phyloP scores from a whole-genome alignment of 352 stramenopile species.

The Elongisporangium prolatum region DNA sequence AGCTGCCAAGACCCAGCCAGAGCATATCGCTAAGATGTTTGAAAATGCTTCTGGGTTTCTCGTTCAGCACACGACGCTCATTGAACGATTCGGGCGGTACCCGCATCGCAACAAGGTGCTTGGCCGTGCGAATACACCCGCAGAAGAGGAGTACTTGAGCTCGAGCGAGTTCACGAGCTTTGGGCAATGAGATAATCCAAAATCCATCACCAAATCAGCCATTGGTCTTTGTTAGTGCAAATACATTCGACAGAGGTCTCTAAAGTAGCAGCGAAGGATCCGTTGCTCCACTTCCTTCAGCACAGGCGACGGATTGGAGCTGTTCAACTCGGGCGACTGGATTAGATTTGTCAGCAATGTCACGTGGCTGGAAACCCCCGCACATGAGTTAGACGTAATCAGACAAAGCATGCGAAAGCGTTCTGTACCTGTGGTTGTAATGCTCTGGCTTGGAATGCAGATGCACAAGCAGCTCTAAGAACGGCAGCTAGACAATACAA shows the following conservation, averaged over 20 bases:
- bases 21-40: not conserved
- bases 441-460: slow-evolving; percentile 69
- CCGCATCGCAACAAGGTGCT: slow-evolving; percentile 3
- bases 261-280: slow-evolving; percentile 79
- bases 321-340: slow-evolving; percentile 79
- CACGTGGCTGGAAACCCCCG: slow-evolving; percentile 34
- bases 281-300: slow-evolving; percentile 71
- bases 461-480: slow-evolving; percentile 79
- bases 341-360: slow-evolving; percentile 78
- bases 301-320: slow-evolving; percentile 56
- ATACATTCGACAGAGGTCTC: slow-evolving; percentile 66
- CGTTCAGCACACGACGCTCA: not conserved
- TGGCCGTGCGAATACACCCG: not conserved
- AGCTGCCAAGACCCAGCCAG: not conserved
- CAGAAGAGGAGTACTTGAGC: not conserved
- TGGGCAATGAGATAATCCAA: not conserved
- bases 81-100: slow-evolving; percentile 1
- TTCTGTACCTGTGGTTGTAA: slow-evolving; percentile 52
- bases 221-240: slow-evolving; percentile 15
- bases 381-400: slow-evolving; percentile 5
- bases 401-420: slow-evolving; percentile 1
- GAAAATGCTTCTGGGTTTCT: not conserved
- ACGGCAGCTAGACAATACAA: slow-evolving; percentile 53
- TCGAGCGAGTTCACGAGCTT: slow-evolving; percentile 1
- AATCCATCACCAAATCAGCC: not conserved